Conservation (phyloP, 1,284 basidiomycete genomes). For the Mycena citricolor region DNA sequence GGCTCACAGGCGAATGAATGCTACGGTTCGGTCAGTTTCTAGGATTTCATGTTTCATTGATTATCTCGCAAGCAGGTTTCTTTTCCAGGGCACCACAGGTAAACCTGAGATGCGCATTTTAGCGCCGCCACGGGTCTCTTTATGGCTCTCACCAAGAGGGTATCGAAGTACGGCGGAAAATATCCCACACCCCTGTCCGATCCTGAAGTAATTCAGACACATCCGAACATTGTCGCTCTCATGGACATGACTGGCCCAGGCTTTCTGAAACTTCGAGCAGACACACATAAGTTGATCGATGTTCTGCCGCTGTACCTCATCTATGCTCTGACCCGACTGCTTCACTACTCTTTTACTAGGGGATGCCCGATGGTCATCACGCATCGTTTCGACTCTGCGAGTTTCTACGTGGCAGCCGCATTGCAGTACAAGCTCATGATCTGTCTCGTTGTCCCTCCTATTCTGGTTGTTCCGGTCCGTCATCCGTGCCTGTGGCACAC, state of each 20-base stretch:
- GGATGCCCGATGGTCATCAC: conserved; percentile 69
- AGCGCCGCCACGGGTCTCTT: background rate
- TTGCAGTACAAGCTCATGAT: conserved; percentile 64
- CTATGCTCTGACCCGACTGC: conserved; percentile 50
- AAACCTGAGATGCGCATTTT: conserved; percentile 37
- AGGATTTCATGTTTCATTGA: background rate
- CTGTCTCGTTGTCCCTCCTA: conserved; percentile 79
- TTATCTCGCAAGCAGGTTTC: conserved; percentile 3
- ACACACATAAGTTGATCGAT: conserved; percentile 50
- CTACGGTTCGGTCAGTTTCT: conserved; percentile 56
- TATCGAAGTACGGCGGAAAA: conserved; percentile 54
- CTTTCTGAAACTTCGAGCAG: conserved; percentile 40
- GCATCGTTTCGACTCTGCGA: conserved; percentile 72
- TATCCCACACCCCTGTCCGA: background rate
- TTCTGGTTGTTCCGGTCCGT: conserved; percentile 71
- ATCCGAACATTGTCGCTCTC: conserved; percentile 62
- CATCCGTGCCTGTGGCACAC: conserved; percentile 49
- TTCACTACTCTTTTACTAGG: conserved; percentile 60
- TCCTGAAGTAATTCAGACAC: conserved; percentile 63
- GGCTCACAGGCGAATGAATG: conserved; percentile 43
- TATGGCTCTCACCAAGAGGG: conserved; percentile 39
- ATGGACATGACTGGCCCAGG: conserved; percentile 43
- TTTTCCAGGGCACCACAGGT: conserved; percentile 40
- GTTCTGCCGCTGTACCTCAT: conserved; percentile 63
- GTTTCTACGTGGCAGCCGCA: conserved; percentile 67